phyloP scores from a whole-genome alignment of 257 asterid species.

The Eustoma russellianum region DNA sequence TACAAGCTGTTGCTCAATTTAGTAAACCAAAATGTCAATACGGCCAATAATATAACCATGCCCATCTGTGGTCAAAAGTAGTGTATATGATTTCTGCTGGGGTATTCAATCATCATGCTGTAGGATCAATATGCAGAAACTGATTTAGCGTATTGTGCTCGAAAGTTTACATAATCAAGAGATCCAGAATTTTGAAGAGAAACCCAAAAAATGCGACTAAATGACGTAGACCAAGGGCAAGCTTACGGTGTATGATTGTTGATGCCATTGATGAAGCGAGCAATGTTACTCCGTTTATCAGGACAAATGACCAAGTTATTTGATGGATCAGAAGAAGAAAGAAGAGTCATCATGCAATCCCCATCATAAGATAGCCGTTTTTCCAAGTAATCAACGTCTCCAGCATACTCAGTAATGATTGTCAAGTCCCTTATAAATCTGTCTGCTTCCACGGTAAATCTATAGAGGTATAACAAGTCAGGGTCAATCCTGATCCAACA shows the following conservation, averaged over 20 bases:
- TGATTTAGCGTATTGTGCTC: no score
- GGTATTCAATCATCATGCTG: no score
- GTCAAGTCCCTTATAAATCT: conserved; percentile 64
- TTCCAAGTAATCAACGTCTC: conserved; percentile 77
- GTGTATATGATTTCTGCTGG: no score
- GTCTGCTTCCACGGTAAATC: conserved; percentile 94
- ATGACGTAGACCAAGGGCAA: conserved; percentile 1
- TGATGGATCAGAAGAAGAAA: conserved; percentile 51
- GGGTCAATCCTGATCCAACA: conserved; percentile 2
- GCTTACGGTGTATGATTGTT: conserved; percentile 80
- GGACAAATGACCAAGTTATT: conserved; percentile 81
- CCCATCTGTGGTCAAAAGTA: no score
- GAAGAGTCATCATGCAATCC: conserved; percentile 97
- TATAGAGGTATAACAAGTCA: conserved; percentile 18
- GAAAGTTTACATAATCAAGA: no score
- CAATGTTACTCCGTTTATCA: conserved; percentile 75
- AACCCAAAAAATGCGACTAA: background rate
- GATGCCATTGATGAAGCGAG: conserved; percentile 89
- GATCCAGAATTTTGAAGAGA: no score
- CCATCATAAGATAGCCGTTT: conserved; percentile 71
- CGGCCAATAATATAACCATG: no score
- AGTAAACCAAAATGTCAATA: no score
- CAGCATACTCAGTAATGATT: conserved; percentile 84
- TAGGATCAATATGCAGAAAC: no score
- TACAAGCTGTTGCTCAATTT: no score